A percentile compares a stretch with the other conserved stretches of the same genome.
Conservation (phyloP, 2,329 filamentous ascomycete genomes). For the Aspergillus fumigatus region DNA sequence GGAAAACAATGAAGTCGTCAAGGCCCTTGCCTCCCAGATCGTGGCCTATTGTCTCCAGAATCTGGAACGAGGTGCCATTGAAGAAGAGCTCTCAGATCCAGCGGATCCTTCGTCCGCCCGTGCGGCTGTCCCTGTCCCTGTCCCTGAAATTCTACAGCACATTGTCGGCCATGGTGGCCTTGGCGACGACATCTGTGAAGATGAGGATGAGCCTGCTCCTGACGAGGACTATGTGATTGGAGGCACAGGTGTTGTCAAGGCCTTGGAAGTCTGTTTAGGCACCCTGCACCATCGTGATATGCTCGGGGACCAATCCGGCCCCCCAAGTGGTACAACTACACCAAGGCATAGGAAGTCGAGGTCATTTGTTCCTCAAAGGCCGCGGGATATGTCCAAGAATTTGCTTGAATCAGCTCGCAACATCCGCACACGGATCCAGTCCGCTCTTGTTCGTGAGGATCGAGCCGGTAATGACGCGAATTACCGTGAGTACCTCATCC, state of each 20-base stretch:
- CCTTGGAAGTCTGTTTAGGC: constrained; percentile 81
- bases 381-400: constrained; percentile 91
- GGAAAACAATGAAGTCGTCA: constrained; percentile 83
- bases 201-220: constrained; percentile 65
- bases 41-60: constrained; percentile 91
- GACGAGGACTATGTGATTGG: constrained; percentile 96
- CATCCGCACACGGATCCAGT: constrained; percentile 77
- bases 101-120: constrained; percentile 44
- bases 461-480: constrained; percentile 67
- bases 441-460: constrained; percentile 72
- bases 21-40: constrained; percentile 88
- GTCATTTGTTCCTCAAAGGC: constrained; percentile 56
- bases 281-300: constrained; percentile 60
- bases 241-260: constrained; percentile 91
- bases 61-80: constrained; percentile 72
- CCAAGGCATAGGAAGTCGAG: constrained; percentile 49
- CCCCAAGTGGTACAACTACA: constrained; percentile 51
- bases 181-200: constrained; percentile 47
- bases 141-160: constrained; percentile 82
- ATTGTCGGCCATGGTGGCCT: constrained; percentile 67
- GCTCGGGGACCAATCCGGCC: constrained; percentile 35
- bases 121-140: constrained; percentile 52
- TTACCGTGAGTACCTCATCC: constrained; percentile 59
- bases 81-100: constrained; percentile 49
- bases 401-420: constrained; percentile 82